Conservation (phyloP, 345 rosid genomes). For the Pugionium dolabratum region DNA sequence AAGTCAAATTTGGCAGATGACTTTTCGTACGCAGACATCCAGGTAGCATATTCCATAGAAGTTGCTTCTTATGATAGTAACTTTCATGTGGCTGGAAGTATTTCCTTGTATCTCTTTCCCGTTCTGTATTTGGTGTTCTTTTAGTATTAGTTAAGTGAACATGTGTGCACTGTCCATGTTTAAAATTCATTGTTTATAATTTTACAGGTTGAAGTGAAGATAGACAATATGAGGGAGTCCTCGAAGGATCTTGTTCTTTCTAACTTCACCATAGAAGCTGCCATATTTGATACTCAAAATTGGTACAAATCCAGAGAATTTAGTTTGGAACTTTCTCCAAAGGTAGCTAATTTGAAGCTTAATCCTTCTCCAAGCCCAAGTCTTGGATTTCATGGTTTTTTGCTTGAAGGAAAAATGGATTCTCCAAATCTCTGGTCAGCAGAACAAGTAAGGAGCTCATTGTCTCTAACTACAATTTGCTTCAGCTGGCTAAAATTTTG, state of each 20-base stretch:
- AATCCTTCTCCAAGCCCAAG: conserved; percentile 44
- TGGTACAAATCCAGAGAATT: conserved; percentile 55
- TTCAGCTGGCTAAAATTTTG: no score
- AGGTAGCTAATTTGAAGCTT: conserved; percentile 59
- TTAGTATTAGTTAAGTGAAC: conserved; percentile 3
- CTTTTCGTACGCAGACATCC: conserved; percentile 66
- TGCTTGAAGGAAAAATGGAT: conserved; percentile 72
- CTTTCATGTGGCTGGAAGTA: no score
- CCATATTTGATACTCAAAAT: conserved; percentile 65
- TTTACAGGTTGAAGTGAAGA: conserved; percentile 85
- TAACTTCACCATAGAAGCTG: conserved; percentile 72
- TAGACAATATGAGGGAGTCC: conserved; percentile 58
- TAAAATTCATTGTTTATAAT: conserved; percentile 15
- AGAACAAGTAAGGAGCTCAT: conserved; percentile 65
- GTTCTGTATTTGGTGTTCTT: neutral
- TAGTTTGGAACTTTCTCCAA: conserved; percentile 54
- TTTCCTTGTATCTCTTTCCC: no score
- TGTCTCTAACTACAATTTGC: no score
- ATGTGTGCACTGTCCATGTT: neutral
- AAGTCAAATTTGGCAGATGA: conserved; percentile 70
- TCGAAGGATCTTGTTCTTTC: conserved; percentile 53
- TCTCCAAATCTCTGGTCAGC: conserved; percentile 95
- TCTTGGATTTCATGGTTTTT: conserved; percentile 71
- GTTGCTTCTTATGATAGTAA: no score
- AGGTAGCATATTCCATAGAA: conserved; percentile 45